Evolutionary conservation across 169 alveolate genomes (phyloP).

Genomic region (Plasmodium coatneyi): DNA sequence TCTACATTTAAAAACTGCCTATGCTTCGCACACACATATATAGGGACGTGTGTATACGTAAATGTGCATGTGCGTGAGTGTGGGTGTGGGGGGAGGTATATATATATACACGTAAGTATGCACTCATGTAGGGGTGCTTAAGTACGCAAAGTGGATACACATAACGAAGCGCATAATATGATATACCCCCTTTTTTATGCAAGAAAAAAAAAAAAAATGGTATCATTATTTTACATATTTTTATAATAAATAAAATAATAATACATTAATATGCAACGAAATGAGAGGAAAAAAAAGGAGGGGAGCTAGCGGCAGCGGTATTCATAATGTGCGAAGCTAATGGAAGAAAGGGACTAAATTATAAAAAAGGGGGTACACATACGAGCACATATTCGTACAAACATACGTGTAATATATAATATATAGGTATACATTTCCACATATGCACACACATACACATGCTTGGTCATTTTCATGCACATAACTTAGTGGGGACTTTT

Average conservation of each 20-base stretch:
- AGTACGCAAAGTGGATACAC: neutral
- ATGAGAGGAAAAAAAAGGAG: neutral
- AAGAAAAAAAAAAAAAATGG: neutral
- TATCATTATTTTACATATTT: neutral
- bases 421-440: slow-evolving; percentile 2
- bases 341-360: neutral
- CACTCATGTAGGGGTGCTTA: neutral
- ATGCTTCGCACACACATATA: neutral
- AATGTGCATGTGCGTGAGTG: neutral
- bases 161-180: neutral
- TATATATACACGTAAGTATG: neutral
- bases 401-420: neutral
- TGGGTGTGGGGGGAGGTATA: neutral
- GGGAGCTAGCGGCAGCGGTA: neutral
- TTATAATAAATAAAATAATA: slow-evolving; percentile 1
- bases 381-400: neutral
- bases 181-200: neutral
- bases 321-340: neutral
- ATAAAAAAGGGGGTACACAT: neutral
- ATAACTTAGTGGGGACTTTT: neutral
- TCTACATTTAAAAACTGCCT: slow-evolving; percentile 21
- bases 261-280: neutral
- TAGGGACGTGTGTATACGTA: neutral
- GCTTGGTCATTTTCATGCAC: neutral
- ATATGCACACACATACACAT: slow-evolving; percentile 9